A percentile compares a stretch with the other conserved stretches of the same genome.
phyloP scores from a whole-genome alignment of 352 stramenopile species.

The Pythium angustatum region DNA sequence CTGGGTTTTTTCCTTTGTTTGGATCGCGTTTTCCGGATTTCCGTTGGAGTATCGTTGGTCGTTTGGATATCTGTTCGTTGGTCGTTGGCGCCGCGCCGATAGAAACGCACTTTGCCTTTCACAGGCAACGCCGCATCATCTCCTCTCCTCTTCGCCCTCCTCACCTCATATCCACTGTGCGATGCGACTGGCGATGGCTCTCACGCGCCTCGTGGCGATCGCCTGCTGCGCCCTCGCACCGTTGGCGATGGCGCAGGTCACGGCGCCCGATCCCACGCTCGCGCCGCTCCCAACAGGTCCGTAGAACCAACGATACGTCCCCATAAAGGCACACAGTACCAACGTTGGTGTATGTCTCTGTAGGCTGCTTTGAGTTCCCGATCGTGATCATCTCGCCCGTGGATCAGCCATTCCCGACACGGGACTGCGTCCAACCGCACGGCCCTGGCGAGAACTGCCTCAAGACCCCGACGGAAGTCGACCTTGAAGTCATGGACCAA shows the following conservation, averaged over 20 bases:
- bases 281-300: slow-evolving; percentile 10
- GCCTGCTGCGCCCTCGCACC: not conserved
- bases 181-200: slow-evolving; percentile 16
- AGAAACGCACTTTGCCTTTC: slow-evolving; percentile 12
- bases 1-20: not conserved
- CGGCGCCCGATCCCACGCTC: not conserved
- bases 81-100: not conserved
- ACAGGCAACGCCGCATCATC: not conserved
- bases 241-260: not conserved
- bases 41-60: not conserved
- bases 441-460: slow-evolving; percentile 69
- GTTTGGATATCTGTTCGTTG: not conserved
- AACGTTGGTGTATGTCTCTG: not conserved
- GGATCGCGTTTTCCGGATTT: not conserved
- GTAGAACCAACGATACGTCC: slow-evolving; percentile 5
- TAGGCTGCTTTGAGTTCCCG: slow-evolving; percentile 69
- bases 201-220: slow-evolving; percentile 14
- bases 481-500: slow-evolving; percentile 68
- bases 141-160: no score
- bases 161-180: no score
- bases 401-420: slow-evolving; percentile 49
- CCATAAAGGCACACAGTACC: not conserved
- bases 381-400: slow-evolving; percentile 63
- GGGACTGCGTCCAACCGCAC: slow-evolving; percentile 58
- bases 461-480: slow-evolving; percentile 48